phyloP scores from a whole-genome alignment of 1,284 basidiomycete genomes.

The Earliella scabrosa region DNA sequence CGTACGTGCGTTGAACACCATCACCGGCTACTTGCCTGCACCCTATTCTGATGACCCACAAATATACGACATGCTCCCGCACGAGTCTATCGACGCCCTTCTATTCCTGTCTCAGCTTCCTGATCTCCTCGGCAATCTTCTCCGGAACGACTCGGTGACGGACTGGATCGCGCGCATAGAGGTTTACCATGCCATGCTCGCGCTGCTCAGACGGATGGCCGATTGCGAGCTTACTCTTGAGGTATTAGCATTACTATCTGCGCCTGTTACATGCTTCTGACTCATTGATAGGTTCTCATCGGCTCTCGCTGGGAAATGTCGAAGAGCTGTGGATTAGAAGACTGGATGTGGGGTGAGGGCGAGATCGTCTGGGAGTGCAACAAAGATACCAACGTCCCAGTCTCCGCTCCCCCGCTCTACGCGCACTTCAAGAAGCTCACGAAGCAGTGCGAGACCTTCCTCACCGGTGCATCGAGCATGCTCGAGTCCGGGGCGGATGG shows the following conservation, averaged over 20 bases:
- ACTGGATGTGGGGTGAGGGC: conserved; percentile 52
- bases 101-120: conserved; percentile 51
- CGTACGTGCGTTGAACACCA: conserved; percentile 42
- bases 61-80: conserved; percentile 53
- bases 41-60: conserved; percentile 47
- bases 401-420: conserved; percentile 46
- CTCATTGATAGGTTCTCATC: conserved; percentile 45
- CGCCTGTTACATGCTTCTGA: too few relatives aligned
- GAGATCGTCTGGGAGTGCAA: conserved; percentile 44
- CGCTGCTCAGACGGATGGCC: conserved; percentile 50
- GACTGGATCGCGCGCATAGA: conserved; percentile 55
- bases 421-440: conserved; percentile 57
- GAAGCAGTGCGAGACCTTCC: conserved; percentile 53
- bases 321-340: conserved; percentile 45
- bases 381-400: conserved; percentile 27
- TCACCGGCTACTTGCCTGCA: conserved; percentile 46
- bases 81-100: conserved; percentile 45
- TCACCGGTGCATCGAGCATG: conserved; percentile 48
- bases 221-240: conserved; percentile 55
- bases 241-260: conserved; percentile 11
- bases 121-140: conserved; percentile 46
- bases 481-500: conserved; percentile 36
- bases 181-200: conserved; percentile 52
- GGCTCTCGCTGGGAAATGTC: conserved; percentile 43
- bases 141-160: conserved; percentile 58